Evolutionary conservation across 1,139 yeast genomes (phyloP).

Genomic region (Sugiyamaella grinbergsii): DNA sequence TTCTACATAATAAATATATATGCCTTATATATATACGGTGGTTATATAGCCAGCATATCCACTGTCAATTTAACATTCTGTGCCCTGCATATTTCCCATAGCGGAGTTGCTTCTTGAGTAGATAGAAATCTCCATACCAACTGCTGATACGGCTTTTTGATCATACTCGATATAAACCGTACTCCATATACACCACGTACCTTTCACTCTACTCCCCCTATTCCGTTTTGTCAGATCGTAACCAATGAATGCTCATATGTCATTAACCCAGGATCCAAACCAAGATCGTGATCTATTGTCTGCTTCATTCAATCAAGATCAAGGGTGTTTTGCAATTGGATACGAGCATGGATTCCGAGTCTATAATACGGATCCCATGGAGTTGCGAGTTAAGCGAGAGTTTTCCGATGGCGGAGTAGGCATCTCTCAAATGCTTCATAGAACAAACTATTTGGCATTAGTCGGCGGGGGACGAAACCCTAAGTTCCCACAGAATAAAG

Average conservation of each 20-base stretch:
- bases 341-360: slow-evolving; percentile 82
- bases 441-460: slow-evolving; percentile 85
- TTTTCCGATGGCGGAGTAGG: slow-evolving; percentile 64
- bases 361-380: slow-evolving; percentile 87
- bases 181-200: too few relatives aligned
- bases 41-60: too few relatives aligned
- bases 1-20: too few relatives aligned
- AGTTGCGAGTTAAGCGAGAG: slow-evolving; percentile 66
- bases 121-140: too few relatives aligned
- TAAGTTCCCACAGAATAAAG: slow-evolving; percentile 70
- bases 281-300: slow-evolving; percentile 48
- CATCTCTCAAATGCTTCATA: slow-evolving; percentile 74
- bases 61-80: too few relatives aligned
- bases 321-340: slow-evolving; percentile 84
- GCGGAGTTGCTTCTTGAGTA: too few relatives aligned
- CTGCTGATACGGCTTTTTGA: too few relatives aligned
- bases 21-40: too few relatives aligned
- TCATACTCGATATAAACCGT: too few relatives aligned
- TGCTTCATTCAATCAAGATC: slow-evolving; percentile 82
- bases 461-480: slow-evolving; percentile 89
- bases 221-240: too few relatives aligned
- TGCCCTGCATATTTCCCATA: too few relatives aligned
- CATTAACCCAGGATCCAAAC: slow-evolving; percentile 15
- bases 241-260: slow-evolving; percentile 20
- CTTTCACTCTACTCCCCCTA: too few relatives aligned